Percentiles rank a stretch among this genome's conserved stretches.
These are phyloP conservation scores for Aspergillus quadricinctus DNA, from an alignment of 2,329 filamentous ascomycete genomes.

Conservation along the genomic window DNA sequence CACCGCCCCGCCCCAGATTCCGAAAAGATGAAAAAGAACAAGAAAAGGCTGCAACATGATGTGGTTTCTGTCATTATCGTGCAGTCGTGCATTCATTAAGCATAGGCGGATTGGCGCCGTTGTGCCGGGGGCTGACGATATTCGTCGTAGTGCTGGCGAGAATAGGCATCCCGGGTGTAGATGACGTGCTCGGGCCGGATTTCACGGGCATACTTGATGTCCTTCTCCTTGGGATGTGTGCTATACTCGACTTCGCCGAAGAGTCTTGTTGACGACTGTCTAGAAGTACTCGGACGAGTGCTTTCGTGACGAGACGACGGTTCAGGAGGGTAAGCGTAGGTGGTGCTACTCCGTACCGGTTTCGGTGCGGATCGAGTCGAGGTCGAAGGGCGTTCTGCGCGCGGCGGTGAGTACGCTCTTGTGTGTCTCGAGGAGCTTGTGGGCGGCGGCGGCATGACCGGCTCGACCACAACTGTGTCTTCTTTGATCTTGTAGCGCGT, in stretches of 20 bases:
- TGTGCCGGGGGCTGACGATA: conserved; percentile 14
- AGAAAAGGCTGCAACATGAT: conserved; percentile 7
- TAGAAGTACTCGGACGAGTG: conserved; percentile 16
- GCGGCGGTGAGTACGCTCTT: conserved; percentile 25
- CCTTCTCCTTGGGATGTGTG: conserved; percentile 18
- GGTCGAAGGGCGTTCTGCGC: conserved; percentile 17
- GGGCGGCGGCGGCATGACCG: conserved; percentile 13
- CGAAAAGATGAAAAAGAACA: conserved; percentile 2
- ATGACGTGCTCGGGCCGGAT: conserved; percentile 21
- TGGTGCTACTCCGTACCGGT: conserved; percentile 24
- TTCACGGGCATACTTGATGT: conserved; percentile 26
- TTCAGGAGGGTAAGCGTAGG: conserved; percentile 23
- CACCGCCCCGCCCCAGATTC: too few relatives aligned
- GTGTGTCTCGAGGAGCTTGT: conserved; percentile 23
- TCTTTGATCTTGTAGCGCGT: conserved; percentile 32
- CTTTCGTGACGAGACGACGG: conserved; percentile 19
- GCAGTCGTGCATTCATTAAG: conserved; percentile 12
- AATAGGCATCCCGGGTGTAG: conserved; percentile 13
- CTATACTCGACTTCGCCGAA: conserved; percentile 23
- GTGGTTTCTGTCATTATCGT: conserved; percentile 16
- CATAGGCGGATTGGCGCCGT: conserved; percentile 26
- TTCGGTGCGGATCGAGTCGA: conserved; percentile 19
- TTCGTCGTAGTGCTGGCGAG: conserved; percentile 17
- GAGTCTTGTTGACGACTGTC: conserved; percentile 10
- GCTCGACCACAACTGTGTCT: conserved; percentile 27